Evolutionary conservation across 1,139 yeast species (phyloP).

Genomic region (Insectozyma bohioensis): DNA sequence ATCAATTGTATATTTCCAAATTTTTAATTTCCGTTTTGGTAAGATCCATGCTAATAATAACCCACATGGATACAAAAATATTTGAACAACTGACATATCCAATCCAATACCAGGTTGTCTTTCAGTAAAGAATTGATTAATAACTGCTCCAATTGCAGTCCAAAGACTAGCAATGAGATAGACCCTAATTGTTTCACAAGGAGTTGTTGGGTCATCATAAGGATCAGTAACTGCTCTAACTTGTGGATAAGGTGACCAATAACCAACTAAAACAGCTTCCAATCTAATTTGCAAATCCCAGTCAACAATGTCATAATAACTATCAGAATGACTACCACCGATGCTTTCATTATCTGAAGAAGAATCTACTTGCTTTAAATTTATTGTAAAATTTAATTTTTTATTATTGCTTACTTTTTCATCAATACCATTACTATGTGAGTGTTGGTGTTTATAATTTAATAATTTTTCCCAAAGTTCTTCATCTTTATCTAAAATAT

Average conservation of each 20-base stretch:
- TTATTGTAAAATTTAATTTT: slow-evolving; percentile 25
- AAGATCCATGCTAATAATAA: slow-evolving; percentile 18
- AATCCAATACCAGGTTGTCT: slow-evolving; percentile 54
- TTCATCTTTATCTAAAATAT: slow-evolving; percentile 10
- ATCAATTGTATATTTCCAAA: slow-evolving; percentile 14
- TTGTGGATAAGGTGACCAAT: slow-evolving; percentile 64
- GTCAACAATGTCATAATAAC: slow-evolving; percentile 13
- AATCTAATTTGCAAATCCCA: slow-evolving; percentile 34
- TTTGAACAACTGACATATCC: slow-evolving; percentile 32
- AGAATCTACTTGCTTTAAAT: too few species aligned
- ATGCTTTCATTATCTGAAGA: slow-evolving; percentile 13
- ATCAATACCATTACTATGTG: too few species aligned
- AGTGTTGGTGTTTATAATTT: slow-evolving; percentile 3
- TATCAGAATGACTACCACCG: neutral
- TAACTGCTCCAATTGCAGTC: slow-evolving; percentile 52
- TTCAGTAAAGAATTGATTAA: slow-evolving; percentile 57
- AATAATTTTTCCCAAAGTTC: slow-evolving; percentile 8
- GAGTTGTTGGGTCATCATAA: slow-evolving; percentile 48
- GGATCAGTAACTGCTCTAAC: slow-evolving; percentile 61
- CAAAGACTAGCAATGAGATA: slow-evolving; percentile 54
- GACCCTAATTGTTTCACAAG: slow-evolving; percentile 57
- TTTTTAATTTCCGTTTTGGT: slow-evolving; percentile 20
- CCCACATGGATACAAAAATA: slow-evolving; percentile 26
- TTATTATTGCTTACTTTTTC: neutral
- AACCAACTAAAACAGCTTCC: slow-evolving; percentile 49